These are phyloP conservation scores for Hymenoscyphus albidus DNA, from an alignment of 2,329 filamentous ascomycete genomes.

Conservation along the genomic window DNA sequence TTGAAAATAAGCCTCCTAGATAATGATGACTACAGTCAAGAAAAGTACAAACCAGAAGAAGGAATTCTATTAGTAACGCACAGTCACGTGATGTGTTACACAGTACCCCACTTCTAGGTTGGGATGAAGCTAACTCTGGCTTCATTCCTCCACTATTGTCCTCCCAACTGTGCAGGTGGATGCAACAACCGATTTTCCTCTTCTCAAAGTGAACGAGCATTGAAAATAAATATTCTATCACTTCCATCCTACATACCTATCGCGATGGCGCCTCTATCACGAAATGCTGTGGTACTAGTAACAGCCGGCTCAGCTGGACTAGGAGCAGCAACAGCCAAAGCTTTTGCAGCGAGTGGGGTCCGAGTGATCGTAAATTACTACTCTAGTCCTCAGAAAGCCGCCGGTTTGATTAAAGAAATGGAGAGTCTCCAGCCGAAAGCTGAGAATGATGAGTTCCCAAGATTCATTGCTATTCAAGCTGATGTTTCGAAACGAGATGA, in stretches of 20 bases:
- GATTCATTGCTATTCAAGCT: slow-evolving; percentile 55
- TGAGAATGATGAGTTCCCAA: slow-evolving; percentile 16
- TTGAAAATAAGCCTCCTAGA: too few species aligned
- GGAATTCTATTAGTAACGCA: too few species aligned
- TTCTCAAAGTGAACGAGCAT: background rate
- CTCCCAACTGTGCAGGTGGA: too few species aligned
- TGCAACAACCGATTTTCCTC: background rate
- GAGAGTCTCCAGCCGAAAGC: slow-evolving; percentile 40
- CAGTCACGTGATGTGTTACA: too few species aligned
- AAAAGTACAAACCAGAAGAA: too few species aligned
- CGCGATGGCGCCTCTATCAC: slow-evolving; percentile 4
- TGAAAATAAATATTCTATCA: background rate
- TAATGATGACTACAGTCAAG: too few species aligned
- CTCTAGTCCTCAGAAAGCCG: slow-evolving; percentile 56
- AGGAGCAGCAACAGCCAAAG: slow-evolving; percentile 62
- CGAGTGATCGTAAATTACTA: slow-evolving; percentile 73
- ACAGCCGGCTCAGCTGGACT: slow-evolving; percentile 61
- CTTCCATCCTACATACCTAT: background rate
- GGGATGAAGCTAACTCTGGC: too few species aligned
- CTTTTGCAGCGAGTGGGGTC: slow-evolving; percentile 47
- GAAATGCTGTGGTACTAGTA: slow-evolving; percentile 39
- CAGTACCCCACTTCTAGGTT: too few species aligned
- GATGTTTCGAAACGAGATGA: slow-evolving; percentile 61
- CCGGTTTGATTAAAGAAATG: slow-evolving; percentile 54
- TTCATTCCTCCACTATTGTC: too few species aligned